Percentiles rank a stretch among this genome's conserved stretches.
Conservation (phyloP, 768 basidiomycete species). For the Naganishia vishniacii region DNA sequence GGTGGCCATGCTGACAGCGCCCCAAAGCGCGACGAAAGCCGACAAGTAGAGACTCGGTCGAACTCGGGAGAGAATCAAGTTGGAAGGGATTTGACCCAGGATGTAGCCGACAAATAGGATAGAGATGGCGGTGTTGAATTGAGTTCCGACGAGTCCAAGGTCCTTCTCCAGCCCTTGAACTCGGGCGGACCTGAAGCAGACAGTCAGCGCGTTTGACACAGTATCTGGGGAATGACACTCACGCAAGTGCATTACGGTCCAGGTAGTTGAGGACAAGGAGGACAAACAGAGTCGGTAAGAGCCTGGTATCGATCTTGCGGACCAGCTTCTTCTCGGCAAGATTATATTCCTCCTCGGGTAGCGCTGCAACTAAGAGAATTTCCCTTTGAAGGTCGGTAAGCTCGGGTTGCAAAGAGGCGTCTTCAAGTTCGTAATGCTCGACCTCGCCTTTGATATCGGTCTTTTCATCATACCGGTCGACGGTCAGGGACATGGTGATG, state of each 20-base stretch:
- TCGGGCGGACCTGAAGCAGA: slow-evolving; percentile 20
- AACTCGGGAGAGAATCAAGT: slow-evolving; percentile 27
- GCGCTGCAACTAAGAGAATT: slow-evolving; percentile 23
- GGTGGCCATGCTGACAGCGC: slow-evolving; percentile 30
- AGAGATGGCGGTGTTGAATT: slow-evolving; percentile 25
- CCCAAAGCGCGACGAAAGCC: slow-evolving; percentile 27
- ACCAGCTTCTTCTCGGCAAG: slow-evolving; percentile 28
- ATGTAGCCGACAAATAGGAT: slow-evolving; percentile 24
- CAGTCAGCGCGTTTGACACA: neutral
- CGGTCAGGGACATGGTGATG: neutral
- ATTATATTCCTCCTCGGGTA: slow-evolving; percentile 30
- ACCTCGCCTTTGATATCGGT: slow-evolving; percentile 24
- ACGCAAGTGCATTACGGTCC: slow-evolving; percentile 37
- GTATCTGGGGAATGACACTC: neutral
- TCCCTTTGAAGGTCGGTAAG: slow-evolving; percentile 23
- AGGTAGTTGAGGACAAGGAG: slow-evolving; percentile 34
- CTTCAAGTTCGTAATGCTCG: slow-evolving; percentile 22
- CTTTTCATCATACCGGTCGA: neutral
- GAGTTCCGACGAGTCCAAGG: slow-evolving; percentile 22
- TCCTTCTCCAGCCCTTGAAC: slow-evolving; percentile 31
- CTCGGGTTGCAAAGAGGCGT: neutral
- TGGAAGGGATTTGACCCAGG: slow-evolving; percentile 28
- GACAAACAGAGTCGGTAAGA: slow-evolving; percentile 32
- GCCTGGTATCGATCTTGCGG: slow-evolving; percentile 33
- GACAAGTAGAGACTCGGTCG: slow-evolving; percentile 28